Evolutionary conservation across 164 flowering plant genomes (phyloP).

Genomic region (Echeveria elegans): DNA sequence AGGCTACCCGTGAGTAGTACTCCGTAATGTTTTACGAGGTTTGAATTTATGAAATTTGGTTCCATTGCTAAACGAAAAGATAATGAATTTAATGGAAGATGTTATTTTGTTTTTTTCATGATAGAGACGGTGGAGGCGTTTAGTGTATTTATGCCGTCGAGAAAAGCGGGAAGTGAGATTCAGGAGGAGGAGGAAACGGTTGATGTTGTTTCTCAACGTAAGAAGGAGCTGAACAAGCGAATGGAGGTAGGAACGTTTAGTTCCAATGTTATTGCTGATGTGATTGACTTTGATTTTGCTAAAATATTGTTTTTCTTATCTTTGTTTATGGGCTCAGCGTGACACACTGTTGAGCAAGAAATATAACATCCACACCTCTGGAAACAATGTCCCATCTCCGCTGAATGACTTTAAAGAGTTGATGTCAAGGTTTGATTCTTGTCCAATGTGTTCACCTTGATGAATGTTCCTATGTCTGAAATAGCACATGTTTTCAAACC

Average conservation of each 20-base stretch:
- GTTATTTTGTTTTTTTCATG: neutral
- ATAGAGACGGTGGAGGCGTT: conserved; percentile 60
- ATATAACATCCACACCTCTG: conserved; percentile 65
- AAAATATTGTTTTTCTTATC: conserved; percentile 2
- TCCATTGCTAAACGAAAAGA: neutral
- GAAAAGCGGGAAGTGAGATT: conserved; percentile 16
- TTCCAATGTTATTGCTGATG: neutral
- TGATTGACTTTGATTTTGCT: neutral
- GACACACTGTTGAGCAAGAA: conserved; percentile 64
- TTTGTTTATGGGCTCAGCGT: conserved; percentile 28
- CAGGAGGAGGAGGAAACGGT: conserved; percentile 19
- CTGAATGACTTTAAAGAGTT: conserved; percentile 56
- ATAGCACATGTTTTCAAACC: neutral
- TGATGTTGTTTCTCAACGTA: conserved; percentile 17
- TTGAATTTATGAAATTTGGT: neutral
- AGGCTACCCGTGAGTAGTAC: neutral
- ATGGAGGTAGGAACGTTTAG: conserved; percentile 46
- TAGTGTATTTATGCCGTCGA: conserved; percentile 55
- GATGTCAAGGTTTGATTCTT: conserved; percentile 42
- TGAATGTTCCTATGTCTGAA: neutral
- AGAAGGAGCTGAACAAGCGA: conserved; percentile 50
- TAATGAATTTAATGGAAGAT: neutral
- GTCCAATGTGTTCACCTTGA: neutral
- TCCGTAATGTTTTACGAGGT: neutral
- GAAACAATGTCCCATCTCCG: conserved; percentile 68